phyloP scores from a whole-genome alignment of 345 rosid species.

The Lepidium africanum region DNA sequence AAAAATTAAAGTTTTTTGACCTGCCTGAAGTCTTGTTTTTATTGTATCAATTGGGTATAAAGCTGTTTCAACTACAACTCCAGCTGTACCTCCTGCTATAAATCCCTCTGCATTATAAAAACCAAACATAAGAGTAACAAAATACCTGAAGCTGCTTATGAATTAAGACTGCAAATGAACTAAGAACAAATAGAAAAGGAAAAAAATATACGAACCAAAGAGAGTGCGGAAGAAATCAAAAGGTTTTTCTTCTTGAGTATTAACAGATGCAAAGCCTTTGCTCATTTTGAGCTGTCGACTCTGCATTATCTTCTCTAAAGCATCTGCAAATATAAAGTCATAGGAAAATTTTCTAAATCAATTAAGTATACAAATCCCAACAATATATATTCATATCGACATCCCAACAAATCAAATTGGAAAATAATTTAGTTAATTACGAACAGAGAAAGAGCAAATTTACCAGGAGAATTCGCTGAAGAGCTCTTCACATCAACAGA shows the following conservation, averaged over 20 bases:
- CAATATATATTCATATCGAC: not conserved
- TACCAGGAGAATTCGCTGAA: slow-evolving; percentile 21
- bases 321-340: slow-evolving; percentile 30
- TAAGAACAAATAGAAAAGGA: not conserved
- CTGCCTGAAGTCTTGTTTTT: slow-evolving; percentile 91
- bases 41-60: slow-evolving; percentile 90
- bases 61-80: slow-evolving; percentile 91
- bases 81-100: slow-evolving; percentile 94
- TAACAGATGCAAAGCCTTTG: slow-evolving; percentile 59
- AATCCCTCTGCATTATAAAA: slow-evolving; percentile 59
- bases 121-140: not conserved
- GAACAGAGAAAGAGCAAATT: not conserved
- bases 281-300: slow-evolving; percentile 33
- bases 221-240: slow-evolving; percentile 65
- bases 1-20: slow-evolving; percentile 16
- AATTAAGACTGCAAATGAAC: not conserved
- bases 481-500: slow-evolving; percentile 28
- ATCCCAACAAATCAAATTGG: not conserved
- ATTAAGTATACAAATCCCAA: not conserved
- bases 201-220: slow-evolving; percentile 35
- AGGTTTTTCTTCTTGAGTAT: slow-evolving; percentile 47
- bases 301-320: slow-evolving; percentile 28
- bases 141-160: not conserved
- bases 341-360: not conserved
- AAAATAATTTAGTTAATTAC: not conserved